Conservation (phyloP, 1,284 basidiomycete species). For the Thecaphora thlaspeos region DNA sequence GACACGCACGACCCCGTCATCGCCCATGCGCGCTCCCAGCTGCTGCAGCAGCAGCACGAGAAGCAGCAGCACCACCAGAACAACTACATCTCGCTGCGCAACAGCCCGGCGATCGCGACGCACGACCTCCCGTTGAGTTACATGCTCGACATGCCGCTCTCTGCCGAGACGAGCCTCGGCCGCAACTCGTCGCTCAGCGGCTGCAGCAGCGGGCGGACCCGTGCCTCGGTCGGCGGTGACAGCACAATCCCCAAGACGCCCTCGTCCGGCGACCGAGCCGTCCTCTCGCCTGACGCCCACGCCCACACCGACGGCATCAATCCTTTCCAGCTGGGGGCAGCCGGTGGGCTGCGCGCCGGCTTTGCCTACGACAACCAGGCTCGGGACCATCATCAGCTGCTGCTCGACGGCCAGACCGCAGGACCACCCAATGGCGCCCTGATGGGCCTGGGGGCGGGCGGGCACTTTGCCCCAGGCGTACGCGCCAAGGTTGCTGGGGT, state of each 20-base stretch:
- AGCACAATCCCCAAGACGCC: slow-evolving; percentile 40
- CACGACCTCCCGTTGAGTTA: slow-evolving; percentile 18
- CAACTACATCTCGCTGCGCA: slow-evolving; percentile 34
- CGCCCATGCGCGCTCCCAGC: slow-evolving; percentile 7
- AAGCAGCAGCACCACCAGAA: slow-evolving; percentile 37
- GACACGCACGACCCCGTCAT: slow-evolving; percentile 36
- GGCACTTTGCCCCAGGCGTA: no score
- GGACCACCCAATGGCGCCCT: no score
- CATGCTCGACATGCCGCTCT: slow-evolving; percentile 18
- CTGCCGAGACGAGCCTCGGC: slow-evolving; percentile 21
- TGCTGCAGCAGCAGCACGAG: slow-evolving; percentile 18
- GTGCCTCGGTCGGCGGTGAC: slow-evolving; percentile 20
- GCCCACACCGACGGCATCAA: slow-evolving; percentile 11
- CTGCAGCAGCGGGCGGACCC: slow-evolving; percentile 23
- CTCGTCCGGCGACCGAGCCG: slow-evolving; percentile 29
- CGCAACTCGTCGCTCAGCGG: slow-evolving; percentile 22
- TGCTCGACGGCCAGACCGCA: no score
- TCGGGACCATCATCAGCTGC: no score
- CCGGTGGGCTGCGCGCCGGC: no score
- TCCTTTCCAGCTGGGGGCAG: slow-evolving; percentile 7
- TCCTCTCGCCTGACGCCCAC: slow-evolving; percentile 38
- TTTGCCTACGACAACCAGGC: no score
- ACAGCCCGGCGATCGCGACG: slow-evolving; percentile 23
- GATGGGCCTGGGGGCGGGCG: no score
- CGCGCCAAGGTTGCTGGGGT: no score